A percentile compares a stretch with the other conserved stretches of the same genome.
Evolutionary conservation across 106 monocot species (phyloP).

Genomic region (Dactylorhiza incarnata): DNA sequence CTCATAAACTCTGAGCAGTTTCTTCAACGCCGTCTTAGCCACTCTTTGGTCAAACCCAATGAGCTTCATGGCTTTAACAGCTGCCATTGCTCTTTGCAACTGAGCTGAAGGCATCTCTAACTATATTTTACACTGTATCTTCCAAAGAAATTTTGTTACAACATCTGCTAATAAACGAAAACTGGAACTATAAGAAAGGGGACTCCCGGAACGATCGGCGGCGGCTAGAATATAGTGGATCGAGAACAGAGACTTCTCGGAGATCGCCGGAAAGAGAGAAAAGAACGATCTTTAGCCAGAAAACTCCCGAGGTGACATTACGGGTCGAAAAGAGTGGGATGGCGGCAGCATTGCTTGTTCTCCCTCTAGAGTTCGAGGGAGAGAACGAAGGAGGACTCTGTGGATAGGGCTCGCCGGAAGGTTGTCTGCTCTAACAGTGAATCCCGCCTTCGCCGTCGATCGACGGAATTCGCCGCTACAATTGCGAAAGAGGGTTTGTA

Average conservation of each 20-base stretch:
- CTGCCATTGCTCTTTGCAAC: slow-evolving; percentile 14
- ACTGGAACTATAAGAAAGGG: neutral
- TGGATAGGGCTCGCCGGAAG: no score
- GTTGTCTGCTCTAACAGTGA: no score
- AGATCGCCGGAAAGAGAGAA: neutral
- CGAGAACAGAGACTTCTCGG: neutral
- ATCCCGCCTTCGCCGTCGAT: no score
- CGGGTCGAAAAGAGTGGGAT: neutral
- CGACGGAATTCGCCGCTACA: no score
- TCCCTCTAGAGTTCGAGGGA: neutral
- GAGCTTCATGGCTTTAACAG: slow-evolving; percentile 41
- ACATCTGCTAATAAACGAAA: neutral
- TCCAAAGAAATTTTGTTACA: neutral
- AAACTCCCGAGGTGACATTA: neutral
- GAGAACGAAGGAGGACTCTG: no score
- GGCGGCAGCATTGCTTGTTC: neutral
- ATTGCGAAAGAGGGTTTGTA: no score
- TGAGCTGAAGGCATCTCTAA: slow-evolving; percentile 3
- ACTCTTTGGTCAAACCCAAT: slow-evolving; percentile 32
- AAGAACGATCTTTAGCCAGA: neutral
- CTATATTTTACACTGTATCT: neutral
- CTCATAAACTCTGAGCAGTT: slow-evolving; percentile 37
- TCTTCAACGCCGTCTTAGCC: slow-evolving; percentile 33
- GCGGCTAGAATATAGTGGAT: neutral
- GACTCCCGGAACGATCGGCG: neutral